Base-by-base conservation (phyloP, 83 land plant genomes). In the Picea abies region DNA sequence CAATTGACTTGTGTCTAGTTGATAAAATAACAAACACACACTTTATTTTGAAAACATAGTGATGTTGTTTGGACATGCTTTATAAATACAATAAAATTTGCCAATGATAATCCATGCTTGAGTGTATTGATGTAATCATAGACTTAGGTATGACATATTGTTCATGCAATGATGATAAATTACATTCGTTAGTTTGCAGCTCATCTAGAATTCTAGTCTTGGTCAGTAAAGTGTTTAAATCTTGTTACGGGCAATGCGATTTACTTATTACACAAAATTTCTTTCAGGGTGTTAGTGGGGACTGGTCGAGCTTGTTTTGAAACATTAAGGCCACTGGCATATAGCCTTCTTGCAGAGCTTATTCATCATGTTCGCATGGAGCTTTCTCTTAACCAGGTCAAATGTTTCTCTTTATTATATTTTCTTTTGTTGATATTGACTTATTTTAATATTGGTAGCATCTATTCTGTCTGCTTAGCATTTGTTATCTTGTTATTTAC, bases 281-380 rank as follows among this genome's bases (percentile, higher is more conserved):
- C 22, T 20, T 73, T 44, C 85, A 97, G 99, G 87, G 98, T 96
- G 83, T 86, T 98, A 60, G 99, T 98, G 76, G 99, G 99, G 81
- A 94, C 96, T 84, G 99, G 99, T 3, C 87, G 99, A 71, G 97
- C 96, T 14, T 98, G 99, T 78, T 96, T 87, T 82, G 99, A 98
- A 83, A 89, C 97, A 78, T 90, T 98, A 26, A 90, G 99, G 82
- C 99, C 99, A 80, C 85, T 98, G 84, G 99, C 99, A 14, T 98
- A 98, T 79, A 98, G 99, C 80, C 84, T 98, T 23, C 92, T 98
- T 78, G 99, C 99, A 77, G 99, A 98, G 83, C 89, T 98, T 69
- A 97, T 96, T 37, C 99, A 98, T 84, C 97, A 98, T 88, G 98
- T 98, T 67, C 88, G 99, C 35, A 89, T 85, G 60, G 97, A 98